These are phyloP conservation scores for Cinchona pubescens DNA, from an alignment of 257 asterid genomes.

Conservation along the genomic window DNA sequence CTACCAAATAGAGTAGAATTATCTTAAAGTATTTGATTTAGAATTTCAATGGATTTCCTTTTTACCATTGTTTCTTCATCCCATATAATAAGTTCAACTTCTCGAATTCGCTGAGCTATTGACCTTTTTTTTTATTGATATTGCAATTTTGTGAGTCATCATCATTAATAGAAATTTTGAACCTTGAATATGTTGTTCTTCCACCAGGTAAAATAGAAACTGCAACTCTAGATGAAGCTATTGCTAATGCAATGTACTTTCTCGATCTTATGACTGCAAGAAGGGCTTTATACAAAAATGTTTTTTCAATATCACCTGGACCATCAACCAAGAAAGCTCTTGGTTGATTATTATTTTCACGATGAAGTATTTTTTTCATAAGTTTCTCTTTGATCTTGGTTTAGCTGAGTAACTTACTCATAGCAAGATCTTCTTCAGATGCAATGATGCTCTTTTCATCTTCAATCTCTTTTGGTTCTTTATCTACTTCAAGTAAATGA, in stretches of 20 bases:
- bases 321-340: background rate
- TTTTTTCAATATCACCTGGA: background rate
- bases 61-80: conserved; percentile 6
- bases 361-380: background rate
- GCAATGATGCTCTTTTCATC: background rate
- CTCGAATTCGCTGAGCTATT: background rate
- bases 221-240: background rate
- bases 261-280: background rate
- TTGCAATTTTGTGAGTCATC: background rate
- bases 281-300: background rate
- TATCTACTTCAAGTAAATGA: too few relatives aligned
- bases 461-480: too few relatives aligned
- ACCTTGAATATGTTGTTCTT: background rate
- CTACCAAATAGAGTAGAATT: too few relatives aligned
- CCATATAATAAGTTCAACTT: background rate
- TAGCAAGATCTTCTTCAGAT: too few relatives aligned
- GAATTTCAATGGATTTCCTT: background rate
- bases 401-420: too few relatives aligned
- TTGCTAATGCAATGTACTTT: background rate
- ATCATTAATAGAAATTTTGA: background rate
- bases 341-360: background rate
- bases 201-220: background rate
- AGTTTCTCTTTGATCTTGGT: too few relatives aligned
- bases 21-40: background rate
- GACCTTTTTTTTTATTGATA: background rate